A percentile compares a stretch with the other conserved stretches of the same genome.
phyloP scores from a whole-genome alignment of 352 stramenopile species.

The Pythium oligandrum region DNA sequence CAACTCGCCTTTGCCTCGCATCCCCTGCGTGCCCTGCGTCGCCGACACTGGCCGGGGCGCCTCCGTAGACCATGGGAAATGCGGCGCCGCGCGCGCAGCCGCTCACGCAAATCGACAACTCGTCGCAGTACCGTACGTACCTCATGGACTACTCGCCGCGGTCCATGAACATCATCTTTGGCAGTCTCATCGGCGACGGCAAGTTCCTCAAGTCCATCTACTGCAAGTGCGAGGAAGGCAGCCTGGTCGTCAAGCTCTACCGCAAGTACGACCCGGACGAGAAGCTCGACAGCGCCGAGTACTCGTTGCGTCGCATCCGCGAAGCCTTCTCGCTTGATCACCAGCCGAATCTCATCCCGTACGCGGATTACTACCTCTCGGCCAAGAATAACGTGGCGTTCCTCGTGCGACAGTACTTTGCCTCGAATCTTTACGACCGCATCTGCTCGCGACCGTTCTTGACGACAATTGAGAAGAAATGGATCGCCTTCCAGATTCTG shows the following conservation, averaged over 20 bases:
- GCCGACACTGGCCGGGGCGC: too few relatives aligned
- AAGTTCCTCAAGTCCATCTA: constrained; percentile 90
- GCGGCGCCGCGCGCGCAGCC: constrained; percentile 74
- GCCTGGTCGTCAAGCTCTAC: constrained; percentile 87
- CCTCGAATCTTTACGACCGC: constrained; percentile 96
- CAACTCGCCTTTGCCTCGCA: too few relatives aligned
- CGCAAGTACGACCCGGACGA: constrained; percentile 78
- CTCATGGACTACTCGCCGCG: constrained; percentile 84
- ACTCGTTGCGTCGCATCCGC: constrained; percentile 46
- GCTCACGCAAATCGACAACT: constrained; percentile 70
- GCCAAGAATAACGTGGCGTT: constrained; percentile 87
- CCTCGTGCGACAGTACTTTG: constrained; percentile 95
- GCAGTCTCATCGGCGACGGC: constrained; percentile 77
- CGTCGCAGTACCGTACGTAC: constrained; percentile 85
- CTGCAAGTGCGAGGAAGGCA: constrained; percentile 83
- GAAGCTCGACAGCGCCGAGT: constrained; percentile 48
- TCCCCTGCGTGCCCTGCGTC: too few relatives aligned
- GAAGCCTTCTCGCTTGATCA: constrained; percentile 59
- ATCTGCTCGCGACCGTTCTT: constrained; percentile 95
- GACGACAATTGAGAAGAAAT: constrained; percentile 95
- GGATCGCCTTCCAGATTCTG: constrained; percentile 97
- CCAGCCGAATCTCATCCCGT: constrained; percentile 80
- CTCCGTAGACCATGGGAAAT: constrained; percentile 55
- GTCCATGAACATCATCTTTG: constrained; percentile 85
- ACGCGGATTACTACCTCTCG: constrained; percentile 74